phyloP scores from a whole-genome alignment of 257 asterid species.

The Solanum sitiens region DNA sequence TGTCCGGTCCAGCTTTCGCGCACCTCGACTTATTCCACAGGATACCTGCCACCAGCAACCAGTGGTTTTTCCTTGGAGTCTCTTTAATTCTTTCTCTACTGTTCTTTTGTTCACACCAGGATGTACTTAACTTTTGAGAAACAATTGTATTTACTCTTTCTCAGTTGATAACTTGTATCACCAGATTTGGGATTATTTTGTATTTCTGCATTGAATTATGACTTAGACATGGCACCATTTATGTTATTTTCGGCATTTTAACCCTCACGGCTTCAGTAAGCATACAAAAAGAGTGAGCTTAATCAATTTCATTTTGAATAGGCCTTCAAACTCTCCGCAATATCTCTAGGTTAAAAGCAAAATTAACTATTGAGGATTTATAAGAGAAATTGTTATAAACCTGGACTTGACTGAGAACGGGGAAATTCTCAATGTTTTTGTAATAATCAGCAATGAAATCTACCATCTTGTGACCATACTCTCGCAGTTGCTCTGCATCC shows the following conservation, averaged over 20 bases:
- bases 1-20: neutral
- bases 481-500: conserved; percentile 86
- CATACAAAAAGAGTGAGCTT: neutral
- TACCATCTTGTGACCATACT: conserved; percentile 79
- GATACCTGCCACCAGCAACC: neutral
- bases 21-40: neutral
- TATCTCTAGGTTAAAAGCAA: neutral
- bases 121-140: neutral
- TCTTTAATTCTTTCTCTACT: neutral
- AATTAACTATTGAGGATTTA: neutral
- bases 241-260: neutral
- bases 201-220: neutral
- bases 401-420: conserved; percentile 97
- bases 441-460: conserved; percentile 96
- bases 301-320: neutral
- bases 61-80: neutral
- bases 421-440: conserved; percentile 63
- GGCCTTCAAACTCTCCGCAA: neutral
- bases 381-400: conserved; percentile 15
- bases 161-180: neutral
- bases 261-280: neutral
- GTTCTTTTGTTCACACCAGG: neutral
- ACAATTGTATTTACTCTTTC: neutral
- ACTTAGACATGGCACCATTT: neutral
- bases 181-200: neutral